phyloP scores from a whole-genome alignment of 1,139 yeast species.

The Zygosaccharomyces sapae region DNA sequence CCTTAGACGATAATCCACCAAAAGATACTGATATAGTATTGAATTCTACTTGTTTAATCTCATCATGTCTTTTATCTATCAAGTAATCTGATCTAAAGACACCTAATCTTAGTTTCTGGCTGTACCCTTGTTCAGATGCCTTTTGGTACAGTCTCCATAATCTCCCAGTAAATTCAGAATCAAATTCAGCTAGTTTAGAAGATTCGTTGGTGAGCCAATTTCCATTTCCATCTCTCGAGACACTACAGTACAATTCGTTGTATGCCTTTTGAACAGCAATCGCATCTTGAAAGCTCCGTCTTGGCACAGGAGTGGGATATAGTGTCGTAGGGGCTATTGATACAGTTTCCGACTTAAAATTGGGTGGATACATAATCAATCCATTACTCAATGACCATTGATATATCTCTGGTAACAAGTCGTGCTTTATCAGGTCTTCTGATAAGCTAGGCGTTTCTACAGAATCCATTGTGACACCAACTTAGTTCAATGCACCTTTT shows the following conservation, averaged over 20 bases:
- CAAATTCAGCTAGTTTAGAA: slow-evolving; percentile 53
- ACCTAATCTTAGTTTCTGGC: slow-evolving; percentile 75
- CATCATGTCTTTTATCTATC: slow-evolving; percentile 50
- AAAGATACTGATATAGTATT: slow-evolving; percentile 94
- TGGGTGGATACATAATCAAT: slow-evolving; percentile 68
- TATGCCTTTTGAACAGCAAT: slow-evolving; percentile 61
- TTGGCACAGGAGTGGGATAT: slow-evolving; percentile 86
- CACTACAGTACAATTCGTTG: slow-evolving; percentile 68
- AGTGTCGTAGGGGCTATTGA: slow-evolving; percentile 81
- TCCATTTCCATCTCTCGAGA: slow-evolving; percentile 48
- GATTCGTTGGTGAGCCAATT: slow-evolving; percentile 62
- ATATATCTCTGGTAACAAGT: slow-evolving; percentile 45
- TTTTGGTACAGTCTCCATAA: slow-evolving; percentile 56
- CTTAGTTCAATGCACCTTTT: not conserved
- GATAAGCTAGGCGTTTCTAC: slow-evolving; percentile 18
- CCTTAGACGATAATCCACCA: slow-evolving; percentile 82
- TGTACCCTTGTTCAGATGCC: slow-evolving; percentile 48
- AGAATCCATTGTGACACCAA: slow-evolving; percentile 1
- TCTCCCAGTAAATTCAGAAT: slow-evolving; percentile 76
- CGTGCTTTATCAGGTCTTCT: slow-evolving; percentile 19
- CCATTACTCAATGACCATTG: slow-evolving; percentile 85
- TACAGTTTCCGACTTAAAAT: slow-evolving; percentile 42
- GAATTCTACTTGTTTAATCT: slow-evolving; percentile 89
- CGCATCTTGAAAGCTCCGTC: slow-evolving; percentile 60
- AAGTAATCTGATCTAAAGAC: slow-evolving; percentile 88